Evolutionary conservation across 768 basidiomycete species (phyloP).

Genomic region (Trichaptum fuscoviolaceum): DNA sequence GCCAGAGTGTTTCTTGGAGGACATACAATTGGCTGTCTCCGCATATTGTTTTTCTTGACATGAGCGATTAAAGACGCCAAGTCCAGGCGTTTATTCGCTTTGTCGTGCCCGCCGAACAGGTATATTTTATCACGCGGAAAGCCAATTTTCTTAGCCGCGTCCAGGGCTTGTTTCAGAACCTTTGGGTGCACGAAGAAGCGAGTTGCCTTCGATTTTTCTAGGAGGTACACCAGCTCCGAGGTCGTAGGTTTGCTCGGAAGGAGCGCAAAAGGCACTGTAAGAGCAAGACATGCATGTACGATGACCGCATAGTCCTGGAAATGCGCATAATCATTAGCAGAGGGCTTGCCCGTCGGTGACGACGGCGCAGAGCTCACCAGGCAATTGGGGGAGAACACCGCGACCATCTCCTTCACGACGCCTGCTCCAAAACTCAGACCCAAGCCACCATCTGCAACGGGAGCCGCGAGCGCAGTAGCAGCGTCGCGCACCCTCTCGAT

Average conservation of each 20-base stretch:
- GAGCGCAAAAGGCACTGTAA: constrained; percentile 48
- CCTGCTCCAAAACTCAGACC: constrained; percentile 27
- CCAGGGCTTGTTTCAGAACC: constrained; percentile 37
- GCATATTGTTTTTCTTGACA: constrained; percentile 31
- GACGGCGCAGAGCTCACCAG: constrained; percentile 40
- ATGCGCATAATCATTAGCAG: neutral
- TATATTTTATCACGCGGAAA: constrained; percentile 40
- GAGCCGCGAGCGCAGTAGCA: constrained; percentile 42
- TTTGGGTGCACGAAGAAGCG: constrained; percentile 48
- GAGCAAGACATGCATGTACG: constrained; percentile 41
- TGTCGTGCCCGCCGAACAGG: constrained; percentile 38
- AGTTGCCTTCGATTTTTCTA: constrained; percentile 44
- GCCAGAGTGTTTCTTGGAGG: constrained; percentile 53
- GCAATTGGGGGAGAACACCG: constrained; percentile 66
- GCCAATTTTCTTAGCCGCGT: constrained; percentile 29
- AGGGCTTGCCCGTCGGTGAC: neutral
- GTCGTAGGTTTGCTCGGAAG: constrained; percentile 52
- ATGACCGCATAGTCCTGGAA: constrained; percentile 51
- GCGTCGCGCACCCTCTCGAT: constrained; percentile 45
- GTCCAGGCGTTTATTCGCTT: constrained; percentile 38
- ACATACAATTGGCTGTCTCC: constrained; percentile 36
- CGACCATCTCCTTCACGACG: constrained; percentile 59
- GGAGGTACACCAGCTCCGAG: constrained; percentile 47
- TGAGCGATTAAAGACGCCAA: constrained; percentile 33
- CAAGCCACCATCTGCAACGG: constrained; percentile 47